Conservation (phyloP, 306 rosid genomes). For the Acacia confusa region DNA sequence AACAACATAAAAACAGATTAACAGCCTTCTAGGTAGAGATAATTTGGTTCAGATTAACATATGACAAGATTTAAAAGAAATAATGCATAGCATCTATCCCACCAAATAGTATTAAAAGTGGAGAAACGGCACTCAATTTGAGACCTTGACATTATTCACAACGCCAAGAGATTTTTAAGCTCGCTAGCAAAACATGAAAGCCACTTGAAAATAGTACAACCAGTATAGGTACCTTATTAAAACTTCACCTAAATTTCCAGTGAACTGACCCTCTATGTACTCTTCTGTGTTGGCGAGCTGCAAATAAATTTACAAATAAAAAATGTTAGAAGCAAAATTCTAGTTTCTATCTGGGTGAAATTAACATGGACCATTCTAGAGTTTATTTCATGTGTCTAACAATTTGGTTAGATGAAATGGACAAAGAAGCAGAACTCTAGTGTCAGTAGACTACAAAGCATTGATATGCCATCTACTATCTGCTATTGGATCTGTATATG, state of each 20-base stretch:
- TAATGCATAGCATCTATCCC: neutral
- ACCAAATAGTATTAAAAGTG: neutral
- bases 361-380: neutral
- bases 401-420: neutral
- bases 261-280: constrained; percentile 52
- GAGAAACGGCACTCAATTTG: neutral
- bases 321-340: neutral
- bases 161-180: neutral
- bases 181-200: neutral
- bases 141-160: neutral
- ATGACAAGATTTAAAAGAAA: constrained; percentile 1
- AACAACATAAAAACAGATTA: neutral
- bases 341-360: neutral
- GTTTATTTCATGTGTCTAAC: neutral
- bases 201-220: neutral
- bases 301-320: constrained; percentile 9
- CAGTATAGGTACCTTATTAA: constrained; percentile 44
- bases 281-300: constrained; percentile 60
- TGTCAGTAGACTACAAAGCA: neutral
- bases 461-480: neutral
- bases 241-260: constrained; percentile 58
- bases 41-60: neutral
- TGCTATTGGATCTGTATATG: neutral
- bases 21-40: neutral
- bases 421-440: neutral